Evolutionary conservation across 2,329 filamentous ascomycete species (phyloP).

Genomic region (Claviceps citrina): DNA sequence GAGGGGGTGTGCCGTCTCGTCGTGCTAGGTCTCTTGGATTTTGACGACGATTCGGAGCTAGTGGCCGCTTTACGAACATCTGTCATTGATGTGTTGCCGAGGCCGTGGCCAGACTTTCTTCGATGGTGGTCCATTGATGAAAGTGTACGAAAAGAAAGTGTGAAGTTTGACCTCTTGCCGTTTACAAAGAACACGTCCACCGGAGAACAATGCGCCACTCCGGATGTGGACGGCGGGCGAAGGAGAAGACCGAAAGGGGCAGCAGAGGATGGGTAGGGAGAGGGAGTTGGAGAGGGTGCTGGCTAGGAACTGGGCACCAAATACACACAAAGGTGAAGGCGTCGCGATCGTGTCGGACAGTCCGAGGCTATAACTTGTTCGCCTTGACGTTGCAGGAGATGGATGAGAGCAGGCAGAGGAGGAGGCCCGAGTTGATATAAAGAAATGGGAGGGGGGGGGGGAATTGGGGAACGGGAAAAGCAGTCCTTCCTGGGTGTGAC

Average conservation of each 20-base stretch:
- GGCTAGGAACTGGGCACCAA: no score
- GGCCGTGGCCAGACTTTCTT: slow-evolving; percentile 39
- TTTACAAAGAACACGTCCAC: no score
- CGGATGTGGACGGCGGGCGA: no score
- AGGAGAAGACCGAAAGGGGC: no score
- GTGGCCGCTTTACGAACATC: slow-evolving; percentile 37
- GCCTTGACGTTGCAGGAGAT: neutral
- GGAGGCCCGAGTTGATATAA: slow-evolving; percentile 1
- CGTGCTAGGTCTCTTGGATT: slow-evolving; percentile 32
- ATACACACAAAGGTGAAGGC: no score
- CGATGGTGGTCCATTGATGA: slow-evolving; percentile 40
- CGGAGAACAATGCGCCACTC: no score
- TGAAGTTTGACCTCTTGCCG: no score
- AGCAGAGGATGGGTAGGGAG: no score
- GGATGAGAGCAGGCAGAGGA: neutral
- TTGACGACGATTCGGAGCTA: slow-evolving; percentile 26
- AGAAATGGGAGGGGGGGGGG: neutral
- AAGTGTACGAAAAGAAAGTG: no score
- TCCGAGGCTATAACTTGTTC: no score
- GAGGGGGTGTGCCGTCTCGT: slow-evolving; percentile 28
- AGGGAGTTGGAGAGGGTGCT: no score
- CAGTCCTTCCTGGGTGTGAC: slow-evolving; percentile 2
- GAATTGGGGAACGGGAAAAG: neutral
- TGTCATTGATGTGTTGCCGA: slow-evolving; percentile 36
- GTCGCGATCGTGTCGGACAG: neutral